A percentile compares a stretch with the other conserved stretches of the same genome.
Conservation (phyloP, 306 rosid genomes). For the Fragaria ananassa region DNA sequence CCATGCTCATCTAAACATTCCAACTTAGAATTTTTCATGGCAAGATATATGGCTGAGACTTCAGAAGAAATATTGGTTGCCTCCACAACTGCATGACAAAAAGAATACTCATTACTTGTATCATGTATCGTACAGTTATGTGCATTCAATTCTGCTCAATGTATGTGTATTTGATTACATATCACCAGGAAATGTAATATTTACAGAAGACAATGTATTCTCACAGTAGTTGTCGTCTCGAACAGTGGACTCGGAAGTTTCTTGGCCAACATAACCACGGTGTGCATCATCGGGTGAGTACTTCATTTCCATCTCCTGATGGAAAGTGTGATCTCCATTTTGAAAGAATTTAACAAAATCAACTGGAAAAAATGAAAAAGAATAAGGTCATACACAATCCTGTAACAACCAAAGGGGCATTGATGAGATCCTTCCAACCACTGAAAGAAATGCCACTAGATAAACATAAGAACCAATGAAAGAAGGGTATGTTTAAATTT, state of each 20-base stretch:
- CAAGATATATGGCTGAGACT: conserved; percentile 74
- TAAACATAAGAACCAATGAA: not conserved
- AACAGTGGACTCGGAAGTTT: conserved; percentile 22
- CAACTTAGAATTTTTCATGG: conserved; percentile 84
- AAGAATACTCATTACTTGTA: conserved; percentile 30
- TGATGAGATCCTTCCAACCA: conserved; percentile 8
- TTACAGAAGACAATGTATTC: conserved; percentile 14
- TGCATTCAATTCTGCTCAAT: not conserved
- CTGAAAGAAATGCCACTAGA: not conserved
- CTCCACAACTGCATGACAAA: conserved; percentile 56
- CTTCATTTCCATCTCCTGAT: conserved; percentile 33
- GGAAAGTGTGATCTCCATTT: conserved; percentile 53
- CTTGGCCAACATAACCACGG: conserved; percentile 41
- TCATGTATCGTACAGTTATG: conserved; percentile 2
- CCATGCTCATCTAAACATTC: conserved; percentile 90
- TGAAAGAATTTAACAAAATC: conserved; percentile 67
- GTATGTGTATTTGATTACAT: conserved; percentile 6
- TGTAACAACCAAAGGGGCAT: not conserved
- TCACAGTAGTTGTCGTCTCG: conserved; percentile 26
- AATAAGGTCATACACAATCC: conserved; percentile 1
- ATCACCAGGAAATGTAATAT: conserved; percentile 30
- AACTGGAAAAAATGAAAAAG: conserved; percentile 38
- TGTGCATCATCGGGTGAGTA: conserved; percentile 34
- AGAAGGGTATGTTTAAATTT: not conserved
- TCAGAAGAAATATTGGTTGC: conserved; percentile 63